Evolutionary conservation across 441 rosid species (phyloP).

Genomic region (Adansonia grandidieri): DNA sequence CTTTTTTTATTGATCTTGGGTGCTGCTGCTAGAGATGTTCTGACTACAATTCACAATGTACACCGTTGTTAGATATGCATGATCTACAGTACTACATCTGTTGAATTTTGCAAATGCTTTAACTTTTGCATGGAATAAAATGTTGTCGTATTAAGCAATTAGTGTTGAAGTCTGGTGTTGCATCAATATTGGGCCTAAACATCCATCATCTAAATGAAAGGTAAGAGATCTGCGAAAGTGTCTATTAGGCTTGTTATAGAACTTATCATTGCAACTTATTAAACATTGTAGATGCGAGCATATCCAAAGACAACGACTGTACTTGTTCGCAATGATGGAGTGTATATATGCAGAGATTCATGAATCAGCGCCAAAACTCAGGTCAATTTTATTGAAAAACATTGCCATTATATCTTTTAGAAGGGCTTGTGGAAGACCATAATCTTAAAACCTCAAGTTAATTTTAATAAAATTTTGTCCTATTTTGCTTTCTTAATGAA

Average conservation of each 20-base stretch:
- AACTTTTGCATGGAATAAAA: not conserved
- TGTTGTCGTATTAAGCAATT: not conserved
- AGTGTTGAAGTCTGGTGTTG: not conserved
- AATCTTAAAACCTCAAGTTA: not conserved
- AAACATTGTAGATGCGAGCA: constrained; percentile 20
- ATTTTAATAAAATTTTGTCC: not conserved
- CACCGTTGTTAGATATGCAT: not conserved
- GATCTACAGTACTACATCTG: too few species aligned
- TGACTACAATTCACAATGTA: not conserved
- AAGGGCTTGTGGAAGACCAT: not conserved
- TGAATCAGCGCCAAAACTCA: constrained; percentile 45
- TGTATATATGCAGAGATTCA: constrained; percentile 42
- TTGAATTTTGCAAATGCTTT: not conserved
- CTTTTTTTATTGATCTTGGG: not conserved
- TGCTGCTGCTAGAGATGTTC: not conserved
- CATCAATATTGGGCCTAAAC: not conserved
- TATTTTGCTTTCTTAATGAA: not conserved
- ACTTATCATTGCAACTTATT: not conserved
- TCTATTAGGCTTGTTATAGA: not conserved
- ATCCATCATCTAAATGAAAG: not conserved
- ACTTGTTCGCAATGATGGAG: constrained; percentile 44
- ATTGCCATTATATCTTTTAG: not conserved
- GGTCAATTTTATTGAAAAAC: constrained; percentile 23
- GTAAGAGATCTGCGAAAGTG: not conserved
- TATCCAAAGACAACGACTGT: constrained; percentile 35